A percentile compares a stretch with the other conserved stretches of the same genome.
Evolutionary conservation across 139 green algal genomes (phyloP).

Genomic region (Asterochloris erici): DNA sequence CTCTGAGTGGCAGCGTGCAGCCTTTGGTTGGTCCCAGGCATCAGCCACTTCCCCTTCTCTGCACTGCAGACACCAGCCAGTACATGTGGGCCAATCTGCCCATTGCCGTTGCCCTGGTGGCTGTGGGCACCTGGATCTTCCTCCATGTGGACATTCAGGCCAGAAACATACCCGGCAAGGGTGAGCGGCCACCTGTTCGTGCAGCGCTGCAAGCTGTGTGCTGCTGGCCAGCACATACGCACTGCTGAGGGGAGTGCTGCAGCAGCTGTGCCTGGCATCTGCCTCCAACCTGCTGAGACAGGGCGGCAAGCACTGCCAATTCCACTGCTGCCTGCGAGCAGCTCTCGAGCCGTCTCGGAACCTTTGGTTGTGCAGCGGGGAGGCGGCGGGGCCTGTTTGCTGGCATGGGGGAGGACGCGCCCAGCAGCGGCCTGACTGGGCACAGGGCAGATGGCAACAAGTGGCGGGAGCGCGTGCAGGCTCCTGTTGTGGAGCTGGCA

Average conservation of each 20-base stretch:
- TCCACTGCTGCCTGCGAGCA: not conserved
- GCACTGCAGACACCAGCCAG: conserved; percentile 33
- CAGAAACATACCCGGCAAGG: too few species aligned
- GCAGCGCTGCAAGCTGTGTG: too few species aligned
- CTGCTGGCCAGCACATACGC: too few species aligned
- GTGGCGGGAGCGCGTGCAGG: conserved; percentile 51
- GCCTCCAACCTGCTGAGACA: not conserved
- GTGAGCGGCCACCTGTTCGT: too few species aligned
- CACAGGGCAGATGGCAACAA: conserved; percentile 19
- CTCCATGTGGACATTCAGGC: not conserved
- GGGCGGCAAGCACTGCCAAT: not conserved
- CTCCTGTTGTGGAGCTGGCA: conserved; percentile 49
- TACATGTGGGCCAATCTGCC: conserved; percentile 33
- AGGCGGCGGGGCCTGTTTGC: too few species aligned
- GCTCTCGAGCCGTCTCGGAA: not conserved
- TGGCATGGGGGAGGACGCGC: not conserved
- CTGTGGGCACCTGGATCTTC: conserved; percentile 3
- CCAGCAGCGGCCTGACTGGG: not conserved
- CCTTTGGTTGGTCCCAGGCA: not conserved
- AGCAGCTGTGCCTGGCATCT: too few species aligned
- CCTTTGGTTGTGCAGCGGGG: not conserved
- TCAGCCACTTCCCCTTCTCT: not conserved
- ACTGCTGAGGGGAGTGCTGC: too few species aligned
- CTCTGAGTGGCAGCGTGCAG: not conserved
- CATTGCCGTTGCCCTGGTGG: conserved; percentile 10